These are phyloP conservation scores for Alternaria sp. DNA, from an alignment of 2,329 filamentous ascomycete species.

Conservation along the genomic window DNA sequence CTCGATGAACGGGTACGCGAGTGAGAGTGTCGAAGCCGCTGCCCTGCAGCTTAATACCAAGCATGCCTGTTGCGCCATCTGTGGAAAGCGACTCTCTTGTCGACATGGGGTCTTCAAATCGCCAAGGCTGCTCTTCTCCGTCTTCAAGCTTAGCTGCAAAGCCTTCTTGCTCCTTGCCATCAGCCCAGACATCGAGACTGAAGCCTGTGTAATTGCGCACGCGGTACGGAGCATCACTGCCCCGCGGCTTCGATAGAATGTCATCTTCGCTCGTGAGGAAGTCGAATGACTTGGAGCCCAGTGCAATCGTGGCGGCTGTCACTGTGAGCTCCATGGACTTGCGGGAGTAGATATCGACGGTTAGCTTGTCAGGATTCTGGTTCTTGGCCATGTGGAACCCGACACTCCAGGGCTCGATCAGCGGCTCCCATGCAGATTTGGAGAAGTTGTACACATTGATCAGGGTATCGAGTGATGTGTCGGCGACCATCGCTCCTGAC, in stretches of 20 bases:
- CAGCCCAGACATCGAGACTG: slow-evolving; percentile 79
- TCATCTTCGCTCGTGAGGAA: slow-evolving; percentile 91
- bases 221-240: slow-evolving; percentile 89
- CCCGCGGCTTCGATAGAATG: slow-evolving; percentile 90
- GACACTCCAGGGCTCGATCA: slow-evolving; percentile 96
- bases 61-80: slow-evolving; percentile 80
- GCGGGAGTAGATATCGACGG: slow-evolving; percentile 85
- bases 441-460: slow-evolving; percentile 99
- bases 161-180: slow-evolving; percentile 73
- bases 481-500: slow-evolving; percentile 86
- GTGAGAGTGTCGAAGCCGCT: slow-evolving; percentile 93
- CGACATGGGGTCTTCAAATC: slow-evolving; percentile 95
- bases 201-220: slow-evolving; percentile 98
- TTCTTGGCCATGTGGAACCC: slow-evolving; percentile 88
- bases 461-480: slow-evolving; percentile 91
- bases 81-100: slow-evolving; percentile 92
- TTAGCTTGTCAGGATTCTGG: slow-evolving; percentile 76
- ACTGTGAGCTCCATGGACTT: slow-evolving; percentile 92
- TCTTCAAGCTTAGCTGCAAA: slow-evolving; percentile 82
- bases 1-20: slow-evolving; percentile 89
- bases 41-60: slow-evolving; percentile 85
- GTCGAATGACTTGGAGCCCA: slow-evolving; percentile 90
- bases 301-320: slow-evolving; percentile 90
- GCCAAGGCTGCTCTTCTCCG: slow-evolving; percentile 92
- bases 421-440: slow-evolving; percentile 96